phyloP scores from a whole-genome alignment of 805 yeast species.

The Kregervanrija fluxuum region DNA sequence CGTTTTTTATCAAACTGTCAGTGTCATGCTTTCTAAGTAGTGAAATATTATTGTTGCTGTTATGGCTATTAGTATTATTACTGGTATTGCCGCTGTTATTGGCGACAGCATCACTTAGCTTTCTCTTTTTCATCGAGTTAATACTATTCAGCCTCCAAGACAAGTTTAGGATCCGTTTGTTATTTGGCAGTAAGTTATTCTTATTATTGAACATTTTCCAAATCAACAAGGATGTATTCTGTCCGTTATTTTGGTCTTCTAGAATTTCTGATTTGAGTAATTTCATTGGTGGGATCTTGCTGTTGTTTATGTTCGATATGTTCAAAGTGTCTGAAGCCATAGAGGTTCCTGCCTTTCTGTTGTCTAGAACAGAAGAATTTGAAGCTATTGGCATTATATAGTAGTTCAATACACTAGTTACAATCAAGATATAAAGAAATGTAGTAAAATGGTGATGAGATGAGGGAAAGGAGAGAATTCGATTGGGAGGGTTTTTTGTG shows the following conservation, averaged over 20 bases:
- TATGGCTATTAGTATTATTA: background rate
- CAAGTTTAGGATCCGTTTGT: slow-evolving; percentile 28
- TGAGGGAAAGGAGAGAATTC: too few relatives aligned
- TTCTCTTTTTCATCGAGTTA: slow-evolving; percentile 17
- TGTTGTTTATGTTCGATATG: too few relatives aligned
- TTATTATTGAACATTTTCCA: slow-evolving; percentile 31
- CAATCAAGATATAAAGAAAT: too few relatives aligned
- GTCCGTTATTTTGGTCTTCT: slow-evolving; percentile 19
- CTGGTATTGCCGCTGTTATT: background rate
- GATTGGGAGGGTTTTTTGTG: too few relatives aligned
- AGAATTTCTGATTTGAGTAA: slow-evolving; percentile 23
- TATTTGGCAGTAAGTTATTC: slow-evolving; percentile 28
- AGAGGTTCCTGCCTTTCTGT: too few relatives aligned
- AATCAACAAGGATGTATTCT: slow-evolving; percentile 26
- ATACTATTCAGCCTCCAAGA: slow-evolving; percentile 31
- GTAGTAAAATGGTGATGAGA: too few relatives aligned
- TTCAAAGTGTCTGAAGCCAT: too few relatives aligned
- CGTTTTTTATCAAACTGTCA: slow-evolving; percentile 6
- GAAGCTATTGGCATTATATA: too few relatives aligned
- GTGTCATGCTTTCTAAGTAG: slow-evolving; percentile 15
- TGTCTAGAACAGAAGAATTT: too few relatives aligned
- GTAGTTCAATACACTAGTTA: too few relatives aligned
- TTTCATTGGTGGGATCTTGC: slow-evolving; percentile 11
- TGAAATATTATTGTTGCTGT: slow-evolving; percentile 4
- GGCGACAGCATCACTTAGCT: background rate